Conservation (phyloP, 257 asterid genomes). For the Primulina eburnea region DNA sequence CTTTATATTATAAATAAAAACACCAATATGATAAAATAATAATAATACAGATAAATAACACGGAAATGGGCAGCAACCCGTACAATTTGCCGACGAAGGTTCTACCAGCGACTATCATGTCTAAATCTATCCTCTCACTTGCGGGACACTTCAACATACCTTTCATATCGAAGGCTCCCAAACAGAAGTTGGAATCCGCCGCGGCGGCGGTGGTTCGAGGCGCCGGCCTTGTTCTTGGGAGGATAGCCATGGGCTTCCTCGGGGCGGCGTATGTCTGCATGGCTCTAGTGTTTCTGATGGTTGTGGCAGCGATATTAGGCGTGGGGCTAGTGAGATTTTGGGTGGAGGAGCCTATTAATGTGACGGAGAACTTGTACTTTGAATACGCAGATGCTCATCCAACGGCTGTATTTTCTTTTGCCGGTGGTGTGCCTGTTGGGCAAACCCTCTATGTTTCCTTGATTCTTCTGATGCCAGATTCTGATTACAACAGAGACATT, state of each 20-base stretch:
- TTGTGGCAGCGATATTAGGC: constrained; percentile 50
- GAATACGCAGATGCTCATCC: constrained; percentile 65
- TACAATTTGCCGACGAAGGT: no score
- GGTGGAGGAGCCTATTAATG: constrained; percentile 66
- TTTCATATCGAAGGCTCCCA: constrained; percentile 16
- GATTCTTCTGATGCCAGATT: constrained; percentile 72
- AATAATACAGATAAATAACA: background rate
- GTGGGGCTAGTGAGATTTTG: constrained; percentile 54
- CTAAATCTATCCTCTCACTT: constrained; percentile 26
- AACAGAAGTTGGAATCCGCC: constrained; percentile 13
- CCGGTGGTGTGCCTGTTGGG: constrained; percentile 47
- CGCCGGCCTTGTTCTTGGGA: constrained; percentile 35
- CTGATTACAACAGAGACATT: constrained; percentile 75
- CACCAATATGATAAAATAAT: no score
- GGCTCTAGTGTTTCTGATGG: constrained; percentile 38
- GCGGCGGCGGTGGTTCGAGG: constrained; percentile 17
- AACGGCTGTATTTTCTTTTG: constrained; percentile 41
- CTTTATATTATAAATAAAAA: no score
- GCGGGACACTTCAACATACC: constrained; percentile 26
- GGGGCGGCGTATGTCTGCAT: constrained; percentile 62
- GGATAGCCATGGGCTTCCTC: constrained; percentile 49
- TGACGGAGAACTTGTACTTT: constrained; percentile 50
- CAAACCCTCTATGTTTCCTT: constrained; percentile 66
- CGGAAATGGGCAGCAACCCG: no score
- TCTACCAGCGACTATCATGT: background rate